Base-by-base conservation (phyloP, 2,329 filamentous ascomycete species). In the Geosmithia morbida region DNA sequence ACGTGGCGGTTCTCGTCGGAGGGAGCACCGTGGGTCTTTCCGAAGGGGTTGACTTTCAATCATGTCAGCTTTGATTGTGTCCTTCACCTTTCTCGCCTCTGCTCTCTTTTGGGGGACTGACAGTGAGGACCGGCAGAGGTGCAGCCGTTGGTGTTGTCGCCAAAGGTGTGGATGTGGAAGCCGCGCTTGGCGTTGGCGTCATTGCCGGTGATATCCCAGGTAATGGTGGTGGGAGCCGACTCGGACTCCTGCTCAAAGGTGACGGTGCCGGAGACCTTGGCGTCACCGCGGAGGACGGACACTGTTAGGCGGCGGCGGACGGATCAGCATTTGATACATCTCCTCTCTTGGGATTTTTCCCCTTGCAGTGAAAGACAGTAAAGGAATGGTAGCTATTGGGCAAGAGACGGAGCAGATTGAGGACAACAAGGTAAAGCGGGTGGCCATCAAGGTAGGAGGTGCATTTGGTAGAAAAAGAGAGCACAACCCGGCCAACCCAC, bases 91-190 rank as follows among this genome's bases (percentile, higher is more conserved):
- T 37, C 11, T 30, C 29, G 29, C 29, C 11, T 30, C 29, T 30
- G 7, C 29, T 3, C 13, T 4, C 13, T 39, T 30, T n/a, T 20
- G 22, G 33, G 22, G 4, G 8, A 71, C 86, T 66, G 74, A 94
- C 88, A 98, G 77, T 98, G 92, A 69, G 92, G 90, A 48, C 92
- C 92, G 56, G 92, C 92, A 56, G 86, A 94, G 56, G 90, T 97
- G 85, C 92, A 98, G 68, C 92, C 92, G 73, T 98, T 98, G 77
- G 92, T 97, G 80, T 97, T 97, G 79, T 97, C 92, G 67, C 92
- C 92, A 63, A 95, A 98, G 68, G 92, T 87, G 77, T 98, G 92
- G 64, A 98, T 83, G 78, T 98, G 92, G 79, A 97, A 88, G 69
- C 87, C 92, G 71, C 92, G 90, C 81, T 94, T 80, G 64, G 92